These are phyloP conservation scores for Peronospora farinosa DNA, from an alignment of 352 stramenopile species.

Conservation along the genomic window DNA sequence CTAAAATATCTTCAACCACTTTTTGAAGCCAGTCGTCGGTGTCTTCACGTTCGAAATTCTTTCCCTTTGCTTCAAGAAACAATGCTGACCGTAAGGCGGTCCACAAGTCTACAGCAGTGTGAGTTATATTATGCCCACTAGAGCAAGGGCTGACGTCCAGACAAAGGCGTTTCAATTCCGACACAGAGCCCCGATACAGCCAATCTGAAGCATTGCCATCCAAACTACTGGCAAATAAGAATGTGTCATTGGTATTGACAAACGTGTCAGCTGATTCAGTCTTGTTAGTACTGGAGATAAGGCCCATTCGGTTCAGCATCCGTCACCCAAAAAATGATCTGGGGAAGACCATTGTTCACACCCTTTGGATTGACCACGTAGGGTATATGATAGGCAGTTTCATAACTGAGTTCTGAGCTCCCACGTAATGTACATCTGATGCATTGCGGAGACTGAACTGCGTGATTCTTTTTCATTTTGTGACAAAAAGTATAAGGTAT, in stretches of 20 bases:
- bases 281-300: conserved; percentile 2
- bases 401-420: conserved; percentile 1
- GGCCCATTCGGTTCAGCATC: not conserved
- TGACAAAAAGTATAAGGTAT: too few species aligned
- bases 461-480: not conserved
- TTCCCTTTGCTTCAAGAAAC: too few species aligned
- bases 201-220: conserved; percentile 1
- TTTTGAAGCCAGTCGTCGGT: not conserved
- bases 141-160: too few species aligned
- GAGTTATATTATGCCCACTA: too few species aligned
- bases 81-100: too few species aligned
- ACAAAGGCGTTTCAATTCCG: too few species aligned
- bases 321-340: not conserved
- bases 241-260: conserved; percentile 4
- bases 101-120: too few species aligned
- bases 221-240: conserved; percentile 3
- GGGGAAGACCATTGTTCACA: not conserved
- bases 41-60: too few species aligned
- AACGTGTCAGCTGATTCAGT: conserved; percentile 1
- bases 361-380: not conserved
- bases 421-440: not conserved
- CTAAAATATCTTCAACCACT: not conserved
- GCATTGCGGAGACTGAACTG: conserved; percentile 5
- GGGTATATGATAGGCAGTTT: not conserved
- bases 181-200: not conserved